Percentiles rank a stretch among this genome's conserved stretches.
These are phyloP conservation scores for Hymenotorrendiella dingleyae DNA, from an alignment of 2,329 filamentous ascomycete genomes.

Conservation along the genomic window DNA sequence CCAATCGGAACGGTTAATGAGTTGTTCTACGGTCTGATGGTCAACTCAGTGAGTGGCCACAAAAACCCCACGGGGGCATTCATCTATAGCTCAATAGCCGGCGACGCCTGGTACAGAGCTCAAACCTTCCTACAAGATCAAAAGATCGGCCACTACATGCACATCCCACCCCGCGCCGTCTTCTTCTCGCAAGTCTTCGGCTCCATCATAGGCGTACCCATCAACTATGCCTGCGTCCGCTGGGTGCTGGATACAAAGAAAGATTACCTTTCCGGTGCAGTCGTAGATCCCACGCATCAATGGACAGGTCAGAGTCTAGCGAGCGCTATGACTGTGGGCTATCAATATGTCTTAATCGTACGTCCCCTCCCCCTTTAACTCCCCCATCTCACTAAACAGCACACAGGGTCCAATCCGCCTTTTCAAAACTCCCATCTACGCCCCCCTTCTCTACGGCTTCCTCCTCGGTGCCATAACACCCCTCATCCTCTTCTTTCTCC, in stretches of 20 bases:
- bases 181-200: slow-evolving; percentile 59
- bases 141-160: slow-evolving; percentile 61
- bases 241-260: slow-evolving; percentile 54
- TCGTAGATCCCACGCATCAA: slow-evolving; percentile 50
- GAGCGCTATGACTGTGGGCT: slow-evolving; percentile 46
- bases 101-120: slow-evolving; percentile 55
- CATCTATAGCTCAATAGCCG: slow-evolving; percentile 52
- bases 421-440: slow-evolving; percentile 42
- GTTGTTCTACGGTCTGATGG: slow-evolving; percentile 54
- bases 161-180: slow-evolving; percentile 51
- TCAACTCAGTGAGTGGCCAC: slow-evolving; percentile 43
- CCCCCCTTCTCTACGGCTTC: slow-evolving; percentile 46
- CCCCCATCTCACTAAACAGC: background rate
- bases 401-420: slow-evolving; percentile 40
- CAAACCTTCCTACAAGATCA: slow-evolving; percentile 55
- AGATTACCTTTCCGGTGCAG: slow-evolving; percentile 45
- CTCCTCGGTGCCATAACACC: slow-evolving; percentile 43
- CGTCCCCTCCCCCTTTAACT: slow-evolving; percentile 10
- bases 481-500: slow-evolving; percentile 43
- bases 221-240: slow-evolving; percentile 55
- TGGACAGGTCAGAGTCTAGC: slow-evolving; percentile 54
- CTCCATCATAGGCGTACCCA: slow-evolving; percentile 50
- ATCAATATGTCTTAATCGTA: slow-evolving; percentile 55
- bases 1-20: slow-evolving; percentile 55
- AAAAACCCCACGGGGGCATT: slow-evolving; percentile 54